Base-by-base conservation (phyloP, 306 rosid species). In the Vigna angularis region DNA sequence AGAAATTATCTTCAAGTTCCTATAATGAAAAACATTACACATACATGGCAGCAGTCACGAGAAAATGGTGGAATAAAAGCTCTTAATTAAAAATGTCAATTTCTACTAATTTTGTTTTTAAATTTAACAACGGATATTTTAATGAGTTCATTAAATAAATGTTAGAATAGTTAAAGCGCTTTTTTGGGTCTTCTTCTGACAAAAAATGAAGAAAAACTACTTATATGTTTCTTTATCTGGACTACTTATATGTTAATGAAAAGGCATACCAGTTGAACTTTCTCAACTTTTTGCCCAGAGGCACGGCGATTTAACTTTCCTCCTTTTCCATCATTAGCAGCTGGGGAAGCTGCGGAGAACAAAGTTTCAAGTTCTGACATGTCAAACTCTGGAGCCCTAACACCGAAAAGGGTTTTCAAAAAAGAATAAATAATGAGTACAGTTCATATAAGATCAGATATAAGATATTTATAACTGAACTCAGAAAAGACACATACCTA, bases 331-430 rank as follows among this genome's bases (percentile, higher is more conserved):
- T 32, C 47, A 52, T 79, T 86, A 45, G 93, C 63, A 87, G 73
- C 89, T 85, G 99, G 96, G 51, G 87, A 65, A 75, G 79, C 79
- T 16, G 96, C 88, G 67, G 98, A 91, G 85, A 96, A 96, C 85
- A 91, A 96, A 79, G 82, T 90, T 87, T 96, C 98, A 64, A 96
- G 96, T 84, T 96, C 99, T 76, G 93, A 83, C 96, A 91, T 93
- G 87, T 96, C 99, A 84, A 96, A 90, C 85, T 96, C 99, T 32
- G 99, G 98, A 83, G 97, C 90, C 92, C 99, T 96, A 78, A 77
- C 74, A 87, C 80, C 73, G 57, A 87, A 56, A 70, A 50, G 48
- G 51, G 47, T 38, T 32, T 26, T 11, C 11, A 28, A 6, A 58
- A 2, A 34, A 62, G 10, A 66, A 51, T 57, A 56, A 44, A 72